Conservation (phyloP, 163 green algal genomes). For the Chlamydomonas reinhardtii region DNA sequence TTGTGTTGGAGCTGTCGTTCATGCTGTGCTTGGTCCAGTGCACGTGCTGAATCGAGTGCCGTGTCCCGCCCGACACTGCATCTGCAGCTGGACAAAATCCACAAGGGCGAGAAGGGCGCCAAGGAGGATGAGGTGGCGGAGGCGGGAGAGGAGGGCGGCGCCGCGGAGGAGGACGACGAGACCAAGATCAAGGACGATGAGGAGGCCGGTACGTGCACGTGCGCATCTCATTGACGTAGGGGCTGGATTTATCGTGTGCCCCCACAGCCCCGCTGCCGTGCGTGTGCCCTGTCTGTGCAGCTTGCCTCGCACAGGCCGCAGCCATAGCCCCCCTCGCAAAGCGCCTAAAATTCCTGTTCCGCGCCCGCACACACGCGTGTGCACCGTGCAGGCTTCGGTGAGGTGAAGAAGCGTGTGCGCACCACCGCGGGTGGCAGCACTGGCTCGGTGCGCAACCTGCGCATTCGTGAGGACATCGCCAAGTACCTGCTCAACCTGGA, state of each 20-base stretch:
- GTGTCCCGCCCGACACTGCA: background rate
- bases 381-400: constrained; percentile 95
- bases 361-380: no score
- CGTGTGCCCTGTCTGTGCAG: no score
- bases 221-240: no score
- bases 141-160: constrained; percentile 38
- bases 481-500: constrained; percentile 99
- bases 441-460: constrained; percentile 95
- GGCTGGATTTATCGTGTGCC: no score
- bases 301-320: no score
- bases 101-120: constrained; percentile 6
- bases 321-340: no score
- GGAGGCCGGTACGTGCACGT: constrained; percentile 68
- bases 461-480: constrained; percentile 99
- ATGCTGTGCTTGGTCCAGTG: background rate
- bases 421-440: constrained; percentile 91
- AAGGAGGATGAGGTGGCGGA: background rate
- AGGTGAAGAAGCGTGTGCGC: constrained; percentile 97
- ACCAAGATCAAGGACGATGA: constrained; percentile 89
- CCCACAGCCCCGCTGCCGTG: no score
- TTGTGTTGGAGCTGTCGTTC: no score
- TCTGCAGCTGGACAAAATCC: constrained; percentile 63
- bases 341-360: no score
- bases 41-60: no score
- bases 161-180: constrained; percentile 70